Evolutionary conservation across 2,329 filamentous ascomycete species (phyloP).

Genomic region (Sporothrix pseudoabietina): DNA sequence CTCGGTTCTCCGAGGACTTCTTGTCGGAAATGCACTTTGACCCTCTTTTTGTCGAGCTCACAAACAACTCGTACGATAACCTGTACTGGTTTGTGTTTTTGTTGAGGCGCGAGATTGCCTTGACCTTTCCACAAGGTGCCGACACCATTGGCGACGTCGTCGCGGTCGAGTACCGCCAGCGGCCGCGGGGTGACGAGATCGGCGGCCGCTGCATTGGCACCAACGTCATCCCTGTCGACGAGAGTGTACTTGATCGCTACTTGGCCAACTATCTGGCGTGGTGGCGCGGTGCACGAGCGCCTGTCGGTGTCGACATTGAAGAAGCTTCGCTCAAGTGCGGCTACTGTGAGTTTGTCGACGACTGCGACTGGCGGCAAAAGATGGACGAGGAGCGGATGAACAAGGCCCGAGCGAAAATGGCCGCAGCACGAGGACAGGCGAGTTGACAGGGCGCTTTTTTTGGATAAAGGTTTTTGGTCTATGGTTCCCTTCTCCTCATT

Average conservation of each 20-base stretch:
- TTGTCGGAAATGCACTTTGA: constrained; percentile 38
- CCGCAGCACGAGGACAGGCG: background rate
- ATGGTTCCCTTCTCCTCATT: background rate
- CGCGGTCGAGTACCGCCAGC: constrained; percentile 55
- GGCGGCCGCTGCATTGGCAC: constrained; percentile 52
- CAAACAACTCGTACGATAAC: constrained; percentile 47
- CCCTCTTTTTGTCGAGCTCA: constrained; percentile 22
- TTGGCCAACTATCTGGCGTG: constrained; percentile 71
- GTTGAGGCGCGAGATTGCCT: constrained; percentile 50
- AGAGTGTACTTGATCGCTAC: constrained; percentile 63
- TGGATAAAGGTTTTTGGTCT: background rate
- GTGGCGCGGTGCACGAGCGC: constrained; percentile 77
- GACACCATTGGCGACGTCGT: constrained; percentile 55
- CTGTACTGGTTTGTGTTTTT: constrained; percentile 53
- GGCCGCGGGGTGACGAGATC: constrained; percentile 22
- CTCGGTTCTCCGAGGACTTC: constrained; percentile 72
- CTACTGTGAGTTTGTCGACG: constrained; percentile 77
- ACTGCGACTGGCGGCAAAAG: constrained; percentile 73
- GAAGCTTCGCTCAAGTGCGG: constrained; percentile 82
- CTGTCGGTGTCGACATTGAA: constrained; percentile 75
- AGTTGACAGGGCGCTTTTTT: background rate
- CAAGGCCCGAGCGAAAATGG: constrained; percentile 32
- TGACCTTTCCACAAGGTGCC: constrained; percentile 57
- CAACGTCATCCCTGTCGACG: constrained; percentile 67
- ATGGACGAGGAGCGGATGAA: constrained; percentile 61